These are phyloP conservation scores for Tolypocladium nubicola DNA, from an alignment of 2,329 filamentous ascomycete species.

Conservation along the genomic window DNA sequence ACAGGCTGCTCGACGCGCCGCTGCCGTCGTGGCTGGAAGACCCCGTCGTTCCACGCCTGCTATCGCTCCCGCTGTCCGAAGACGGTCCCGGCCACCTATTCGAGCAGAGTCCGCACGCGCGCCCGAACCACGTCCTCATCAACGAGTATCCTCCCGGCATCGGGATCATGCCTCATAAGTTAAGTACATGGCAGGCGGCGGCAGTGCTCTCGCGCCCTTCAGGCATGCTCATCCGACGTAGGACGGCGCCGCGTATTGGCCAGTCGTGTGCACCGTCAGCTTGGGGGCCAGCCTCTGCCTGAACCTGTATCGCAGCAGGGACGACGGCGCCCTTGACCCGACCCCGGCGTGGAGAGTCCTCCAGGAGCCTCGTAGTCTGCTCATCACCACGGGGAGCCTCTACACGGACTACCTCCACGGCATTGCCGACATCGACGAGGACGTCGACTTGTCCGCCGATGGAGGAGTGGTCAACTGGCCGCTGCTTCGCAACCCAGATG, in stretches of 20 bases:
- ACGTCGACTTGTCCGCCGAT: conserved; percentile 49
- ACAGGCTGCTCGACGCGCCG: conserved; percentile 64
- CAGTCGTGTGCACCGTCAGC: conserved; percentile 84
- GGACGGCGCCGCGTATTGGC: conserved; percentile 79
- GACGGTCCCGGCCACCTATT: conserved; percentile 33
- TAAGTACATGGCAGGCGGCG: conserved; percentile 17
- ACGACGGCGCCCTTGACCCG: conserved; percentile 45
- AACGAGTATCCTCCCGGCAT: conserved; percentile 85
- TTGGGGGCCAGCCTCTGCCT: conserved; percentile 69
- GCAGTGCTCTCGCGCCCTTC: conserved; percentile 3
- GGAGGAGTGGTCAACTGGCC: conserved; percentile 66
- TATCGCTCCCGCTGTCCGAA: conserved; percentile 33
- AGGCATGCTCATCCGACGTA: conserved; percentile 23
- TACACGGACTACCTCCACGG: conserved; percentile 68
- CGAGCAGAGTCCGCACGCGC: conserved; percentile 56
- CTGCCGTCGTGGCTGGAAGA: conserved; percentile 66
- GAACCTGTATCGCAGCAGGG: conserved; percentile 58
- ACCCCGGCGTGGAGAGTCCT: conserved; percentile 50
- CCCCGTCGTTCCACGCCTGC: conserved; percentile 55
- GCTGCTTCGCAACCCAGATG: conserved; percentile 41
- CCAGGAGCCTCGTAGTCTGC: conserved; percentile 73
- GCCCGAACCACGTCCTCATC: conserved; percentile 83
- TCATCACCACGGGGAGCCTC: conserved; percentile 58
- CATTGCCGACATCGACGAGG: conserved; percentile 55
- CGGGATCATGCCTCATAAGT: conserved; percentile 94